A percentile compares a stretch with the other conserved stretches of the same genome.
These are phyloP conservation scores for sorghum (Sorghum bicolor) DNA, from an alignment of 176 grass and related monocot genomes.

Conservation along the genomic window Sorghum_bicolor_NCBIv3 NC_012872.2:59616001-59616500, in stretches of 20 bases:
- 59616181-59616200: neutral
- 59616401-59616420: slow-evolving; percentile 86
- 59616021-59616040: neutral
- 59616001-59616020: neutral
- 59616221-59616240: neutral
- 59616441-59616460: slow-evolving; percentile 80
- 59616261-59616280: no score
- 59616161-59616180: neutral
- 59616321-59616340: neutral
- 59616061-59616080: neutral
- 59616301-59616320: neutral
- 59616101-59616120: neutral
- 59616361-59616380: neutral
- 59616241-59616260: no score
- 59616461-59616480: slow-evolving; percentile 7
- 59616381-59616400: slow-evolving; percentile 10
- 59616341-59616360: neutral
- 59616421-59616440: slow-evolving; percentile 89
- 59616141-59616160: neutral
- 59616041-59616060: neutral
- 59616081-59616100: neutral
- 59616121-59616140: neutral
- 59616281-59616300: neutral
- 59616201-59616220: neutral
- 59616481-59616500: neutral